These are phyloP conservation scores for Nakaseomyces bracarensis DNA, from an alignment of 1,139 yeast species.

Conservation along the genomic window DNA sequence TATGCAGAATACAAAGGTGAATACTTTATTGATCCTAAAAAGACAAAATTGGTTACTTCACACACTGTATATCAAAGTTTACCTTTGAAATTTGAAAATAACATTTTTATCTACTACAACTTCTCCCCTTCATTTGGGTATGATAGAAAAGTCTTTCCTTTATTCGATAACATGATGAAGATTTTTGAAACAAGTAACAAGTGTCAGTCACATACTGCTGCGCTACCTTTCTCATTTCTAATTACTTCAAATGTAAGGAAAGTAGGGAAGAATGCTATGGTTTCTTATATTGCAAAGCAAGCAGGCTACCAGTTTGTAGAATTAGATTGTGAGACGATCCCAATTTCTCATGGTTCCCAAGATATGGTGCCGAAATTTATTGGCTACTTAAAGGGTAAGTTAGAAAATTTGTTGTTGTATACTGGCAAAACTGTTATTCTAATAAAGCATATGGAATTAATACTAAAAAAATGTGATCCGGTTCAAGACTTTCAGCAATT, in stretches of 20 bases:
- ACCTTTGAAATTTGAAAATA: constrained; percentile 16
- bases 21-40: constrained; percentile 20
- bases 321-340: constrained; percentile 52
- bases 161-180: constrained; percentile 46
- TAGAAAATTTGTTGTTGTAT: constrained; percentile 50
- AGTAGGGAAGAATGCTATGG: constrained; percentile 67
- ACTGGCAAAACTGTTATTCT: constrained; percentile 40
- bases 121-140: constrained; percentile 35
- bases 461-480: constrained; percentile 58
- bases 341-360: constrained; percentile 44
- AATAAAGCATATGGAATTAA: constrained; percentile 64
- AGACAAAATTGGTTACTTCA: constrained; percentile 23
- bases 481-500: constrained; percentile 40
- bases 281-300: constrained; percentile 46
- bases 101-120: constrained; percentile 46
- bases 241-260: constrained; percentile 33
- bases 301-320: constrained; percentile 64
- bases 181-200: constrained; percentile 30
- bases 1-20: constrained; percentile 29
- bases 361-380: constrained; percentile 75
- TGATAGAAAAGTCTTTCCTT: constrained; percentile 34
- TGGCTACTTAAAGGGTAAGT: constrained; percentile 66
- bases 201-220: not conserved
- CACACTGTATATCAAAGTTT: constrained; percentile 15
- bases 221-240: not conserved